Conservation (phyloP, 768 basidiomycete genomes). For the Naganishia antarctica region DNA sequence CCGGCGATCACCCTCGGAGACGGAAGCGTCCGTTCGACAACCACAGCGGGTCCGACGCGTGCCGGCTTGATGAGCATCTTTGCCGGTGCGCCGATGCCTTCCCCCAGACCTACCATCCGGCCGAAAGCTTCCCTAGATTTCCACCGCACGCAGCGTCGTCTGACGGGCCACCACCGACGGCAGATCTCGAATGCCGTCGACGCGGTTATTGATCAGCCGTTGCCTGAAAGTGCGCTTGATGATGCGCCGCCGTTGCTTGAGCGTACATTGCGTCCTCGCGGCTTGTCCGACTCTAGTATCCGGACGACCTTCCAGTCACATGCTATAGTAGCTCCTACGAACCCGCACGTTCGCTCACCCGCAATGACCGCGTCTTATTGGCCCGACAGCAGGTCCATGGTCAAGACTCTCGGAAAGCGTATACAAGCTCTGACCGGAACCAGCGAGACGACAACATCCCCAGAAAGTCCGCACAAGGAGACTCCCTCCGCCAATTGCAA, state of each 20-base stretch:
- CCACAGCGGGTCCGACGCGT: too few species aligned
- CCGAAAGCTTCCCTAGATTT: constrained; percentile 39
- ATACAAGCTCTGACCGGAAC: constrained; percentile 26
- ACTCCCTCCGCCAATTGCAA: not conserved
- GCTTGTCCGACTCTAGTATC: constrained; percentile 87
- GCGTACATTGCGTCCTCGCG: constrained; percentile 63
- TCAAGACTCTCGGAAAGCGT: constrained; percentile 21
- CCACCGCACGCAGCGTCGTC: constrained; percentile 35
- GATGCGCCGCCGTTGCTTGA: constrained; percentile 57
- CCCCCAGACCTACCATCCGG: constrained; percentile 28
- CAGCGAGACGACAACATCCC: not conserved
- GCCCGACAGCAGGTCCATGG: constrained; percentile 18
- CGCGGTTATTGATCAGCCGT: constrained; percentile 25
- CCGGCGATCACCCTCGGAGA: constrained; percentile 27
- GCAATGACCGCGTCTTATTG: constrained; percentile 1
- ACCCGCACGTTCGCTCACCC: not conserved
- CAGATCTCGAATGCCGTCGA: constrained; percentile 30
- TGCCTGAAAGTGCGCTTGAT: constrained; percentile 35
- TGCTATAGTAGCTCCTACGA: constrained; percentile 8
- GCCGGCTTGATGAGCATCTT: constrained; percentile 68
- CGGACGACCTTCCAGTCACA: constrained; percentile 65
- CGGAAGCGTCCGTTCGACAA: constrained; percentile 19
- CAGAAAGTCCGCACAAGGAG: not conserved
- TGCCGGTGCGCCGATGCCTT: constrained; percentile 57
- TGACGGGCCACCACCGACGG: constrained; percentile 30